These are phyloP conservation scores for Mycena sp. DNA, from an alignment of 1,284 basidiomycete species.

Conservation along the genomic window DNA sequence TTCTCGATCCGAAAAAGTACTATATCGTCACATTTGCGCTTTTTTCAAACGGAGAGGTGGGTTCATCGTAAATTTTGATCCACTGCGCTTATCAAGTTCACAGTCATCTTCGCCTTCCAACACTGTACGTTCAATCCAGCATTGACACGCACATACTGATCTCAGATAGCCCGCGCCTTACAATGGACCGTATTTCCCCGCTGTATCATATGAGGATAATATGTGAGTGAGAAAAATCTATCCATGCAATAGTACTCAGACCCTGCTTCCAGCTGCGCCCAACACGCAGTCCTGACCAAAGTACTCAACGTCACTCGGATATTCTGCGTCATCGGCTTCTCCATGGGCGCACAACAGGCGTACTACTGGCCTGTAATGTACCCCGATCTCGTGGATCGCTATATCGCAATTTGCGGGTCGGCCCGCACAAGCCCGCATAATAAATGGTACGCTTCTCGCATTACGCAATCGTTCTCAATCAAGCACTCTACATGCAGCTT, in stretches of 20 bases:
- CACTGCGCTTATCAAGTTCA: too few species aligned
- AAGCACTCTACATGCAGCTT: slow-evolving; percentile 35
- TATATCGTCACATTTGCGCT: slow-evolving; percentile 18
- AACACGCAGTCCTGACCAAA: slow-evolving; percentile 57
- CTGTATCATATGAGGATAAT: slow-evolving; percentile 59
- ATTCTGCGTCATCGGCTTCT: slow-evolving; percentile 62
- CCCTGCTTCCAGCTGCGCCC: slow-evolving; percentile 48
- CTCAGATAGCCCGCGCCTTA: slow-evolving; percentile 45
- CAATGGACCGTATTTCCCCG: slow-evolving; percentile 59
- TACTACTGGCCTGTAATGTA: slow-evolving; percentile 71
- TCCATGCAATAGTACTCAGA: too few species aligned
- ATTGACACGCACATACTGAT: too few species aligned
- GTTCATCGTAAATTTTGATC: too few species aligned
- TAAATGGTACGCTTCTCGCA: slow-evolving; percentile 47
- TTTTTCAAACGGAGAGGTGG: slow-evolving; percentile 16
- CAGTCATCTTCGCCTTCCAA: slow-evolving; percentile 73
- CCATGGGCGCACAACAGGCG: slow-evolving; percentile 73
- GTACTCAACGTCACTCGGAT: slow-evolving; percentile 58
- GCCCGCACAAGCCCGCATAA: slow-evolving; percentile 71
- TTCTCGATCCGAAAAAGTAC: slow-evolving; percentile 16
- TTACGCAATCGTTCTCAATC: too few species aligned
- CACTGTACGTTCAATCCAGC: slow-evolving; percentile 39
- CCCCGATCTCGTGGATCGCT: slow-evolving; percentile 59
- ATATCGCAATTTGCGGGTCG: slow-evolving; percentile 63
- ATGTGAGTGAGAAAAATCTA: not conserved